Evolutionary conservation across 176 grass and related monocot species (phyloP).

Genomic region (Rhynchospora pubera): DNA sequence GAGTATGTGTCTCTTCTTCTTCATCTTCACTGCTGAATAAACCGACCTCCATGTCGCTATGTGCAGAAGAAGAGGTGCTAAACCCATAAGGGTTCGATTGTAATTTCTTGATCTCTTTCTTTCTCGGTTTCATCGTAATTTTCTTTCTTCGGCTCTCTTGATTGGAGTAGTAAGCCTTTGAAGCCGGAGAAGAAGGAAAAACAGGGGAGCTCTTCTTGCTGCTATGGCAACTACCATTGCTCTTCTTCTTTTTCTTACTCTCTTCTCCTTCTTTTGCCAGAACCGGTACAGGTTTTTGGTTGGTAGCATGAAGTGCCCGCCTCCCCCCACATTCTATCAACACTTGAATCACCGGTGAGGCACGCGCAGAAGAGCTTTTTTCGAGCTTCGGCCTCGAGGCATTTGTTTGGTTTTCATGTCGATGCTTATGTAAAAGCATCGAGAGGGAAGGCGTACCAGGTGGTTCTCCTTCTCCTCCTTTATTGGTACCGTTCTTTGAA

Average conservation of each 20-base stretch:
- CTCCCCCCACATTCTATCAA: conserved; percentile 42
- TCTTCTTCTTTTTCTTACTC: conserved; percentile 16
- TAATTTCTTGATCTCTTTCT: conserved; percentile 7
- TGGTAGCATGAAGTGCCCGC: conserved; percentile 32
- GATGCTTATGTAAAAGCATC: conserved; percentile 32
- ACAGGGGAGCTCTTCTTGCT: conserved; percentile 28
- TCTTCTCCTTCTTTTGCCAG: not conserved
- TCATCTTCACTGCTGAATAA: conserved; percentile 46
- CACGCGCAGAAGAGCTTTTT: conserved; percentile 5
- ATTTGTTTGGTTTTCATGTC: not conserved
- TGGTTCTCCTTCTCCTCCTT: conserved; percentile 15
- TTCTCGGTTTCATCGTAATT: not conserved
- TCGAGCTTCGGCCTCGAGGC: conserved; percentile 23
- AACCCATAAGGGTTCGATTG: conserved; percentile 24
- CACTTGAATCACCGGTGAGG: conserved; percentile 44
- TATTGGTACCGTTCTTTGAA: conserved; percentile 12
- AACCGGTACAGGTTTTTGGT: conserved; percentile 23
- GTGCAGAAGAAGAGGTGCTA: conserved; percentile 40
- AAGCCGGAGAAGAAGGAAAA: conserved; percentile 31
- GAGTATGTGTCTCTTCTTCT: conserved; percentile 46
- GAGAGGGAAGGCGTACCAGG: conserved; percentile 33
- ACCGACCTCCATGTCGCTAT: conserved; percentile 34
- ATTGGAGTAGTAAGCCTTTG: conserved; percentile 22
- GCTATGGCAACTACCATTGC: not conserved
- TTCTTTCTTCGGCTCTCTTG: conserved; percentile 15